Evolutionary conservation across 2,329 filamentous ascomycete genomes (phyloP).

Genomic region (Cytospora paraplurivora): DNA sequence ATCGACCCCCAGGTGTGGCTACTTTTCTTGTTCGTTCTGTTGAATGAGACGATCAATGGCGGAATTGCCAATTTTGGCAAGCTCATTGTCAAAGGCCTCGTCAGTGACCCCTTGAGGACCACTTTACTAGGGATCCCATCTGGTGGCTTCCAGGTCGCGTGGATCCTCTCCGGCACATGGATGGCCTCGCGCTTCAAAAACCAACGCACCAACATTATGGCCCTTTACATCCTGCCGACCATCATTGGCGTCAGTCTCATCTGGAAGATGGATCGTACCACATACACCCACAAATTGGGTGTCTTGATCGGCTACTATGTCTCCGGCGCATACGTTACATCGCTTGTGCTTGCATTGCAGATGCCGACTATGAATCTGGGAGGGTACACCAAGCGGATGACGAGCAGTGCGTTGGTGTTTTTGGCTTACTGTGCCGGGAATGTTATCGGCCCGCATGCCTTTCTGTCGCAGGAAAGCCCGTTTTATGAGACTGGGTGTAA

Average conservation of each 20-base stretch:
- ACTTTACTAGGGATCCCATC: slow-evolving; percentile 57
- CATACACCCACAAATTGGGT: slow-evolving; percentile 44
- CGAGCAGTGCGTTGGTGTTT: slow-evolving; percentile 49
- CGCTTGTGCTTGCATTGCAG: slow-evolving; percentile 55
- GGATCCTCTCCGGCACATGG: slow-evolving; percentile 54
- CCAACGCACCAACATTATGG: slow-evolving; percentile 54
- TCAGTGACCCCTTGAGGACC: slow-evolving; percentile 46
- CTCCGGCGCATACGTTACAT: slow-evolving; percentile 49
- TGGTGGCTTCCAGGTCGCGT: slow-evolving; percentile 56
- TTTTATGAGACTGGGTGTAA: slow-evolving; percentile 55
- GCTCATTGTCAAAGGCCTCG: slow-evolving; percentile 55
- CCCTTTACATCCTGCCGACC: slow-evolving; percentile 53
- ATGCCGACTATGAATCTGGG: slow-evolving; percentile 52
- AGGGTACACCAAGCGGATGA: slow-evolving; percentile 51
- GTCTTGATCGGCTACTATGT: slow-evolving; percentile 57
- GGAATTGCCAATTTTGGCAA: slow-evolving; percentile 58
- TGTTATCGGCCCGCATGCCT: slow-evolving; percentile 50
- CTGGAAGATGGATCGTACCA: slow-evolving; percentile 48
- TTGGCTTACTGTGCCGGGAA: slow-evolving; percentile 50
- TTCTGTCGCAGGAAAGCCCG: slow-evolving; percentile 47
- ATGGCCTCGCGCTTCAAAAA: slow-evolving; percentile 54
- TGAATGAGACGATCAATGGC: slow-evolving; percentile 57
- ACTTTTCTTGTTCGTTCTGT: slow-evolving; percentile 47
- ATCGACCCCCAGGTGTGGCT: slow-evolving; percentile 49
- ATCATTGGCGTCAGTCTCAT: slow-evolving; percentile 51